Conservation (phyloP, 306 rosid species). For the Trifolium repens region DNA sequence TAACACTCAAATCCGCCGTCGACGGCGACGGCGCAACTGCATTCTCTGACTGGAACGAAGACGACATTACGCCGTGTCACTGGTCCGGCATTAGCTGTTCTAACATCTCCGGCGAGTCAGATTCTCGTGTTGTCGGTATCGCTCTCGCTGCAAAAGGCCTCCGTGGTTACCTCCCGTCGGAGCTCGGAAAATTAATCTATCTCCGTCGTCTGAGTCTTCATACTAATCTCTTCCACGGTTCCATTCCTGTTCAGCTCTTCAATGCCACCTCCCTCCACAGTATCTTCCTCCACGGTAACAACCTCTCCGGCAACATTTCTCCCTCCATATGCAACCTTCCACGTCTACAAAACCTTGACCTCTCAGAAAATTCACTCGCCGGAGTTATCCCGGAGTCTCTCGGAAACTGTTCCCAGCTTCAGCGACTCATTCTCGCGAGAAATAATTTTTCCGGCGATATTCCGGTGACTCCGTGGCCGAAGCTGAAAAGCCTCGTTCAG, state of each 20-base stretch:
- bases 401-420: slow-evolving; percentile 66
- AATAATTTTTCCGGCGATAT: slow-evolving; percentile 69
- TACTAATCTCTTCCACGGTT: slow-evolving; percentile 69
- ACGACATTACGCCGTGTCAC: slow-evolving; percentile 67
- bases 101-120: slow-evolving; percentile 62
- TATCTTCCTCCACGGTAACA: slow-evolving; percentile 80
- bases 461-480: slow-evolving; percentile 67
- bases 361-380: slow-evolving; percentile 78
- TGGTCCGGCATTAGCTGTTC: slow-evolving; percentile 91
- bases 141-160: slow-evolving; percentile 74
- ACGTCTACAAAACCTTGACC: slow-evolving; percentile 82
- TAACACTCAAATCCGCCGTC: slow-evolving; percentile 89
- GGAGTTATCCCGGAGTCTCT: slow-evolving; percentile 58
- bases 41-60: slow-evolving; percentile 81
- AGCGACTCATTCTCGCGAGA: slow-evolving; percentile 69
- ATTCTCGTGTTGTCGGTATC: slow-evolving; percentile 82
- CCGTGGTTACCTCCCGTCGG: slow-evolving; percentile 91
- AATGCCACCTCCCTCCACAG: slow-evolving; percentile 89
- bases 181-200: slow-evolving; percentile 71
- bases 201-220: slow-evolving; percentile 94
- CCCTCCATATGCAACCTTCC: slow-evolving; percentile 74
- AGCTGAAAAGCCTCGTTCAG: slow-evolving; percentile 55
- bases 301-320: slow-evolving; percentile 79
- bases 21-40: slow-evolving; percentile 52
- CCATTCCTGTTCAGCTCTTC: slow-evolving; percentile 80